Evolutionary conservation across 1,284 basidiomycete genomes (phyloP).

Genomic region (Ustilago tritici): DNA sequence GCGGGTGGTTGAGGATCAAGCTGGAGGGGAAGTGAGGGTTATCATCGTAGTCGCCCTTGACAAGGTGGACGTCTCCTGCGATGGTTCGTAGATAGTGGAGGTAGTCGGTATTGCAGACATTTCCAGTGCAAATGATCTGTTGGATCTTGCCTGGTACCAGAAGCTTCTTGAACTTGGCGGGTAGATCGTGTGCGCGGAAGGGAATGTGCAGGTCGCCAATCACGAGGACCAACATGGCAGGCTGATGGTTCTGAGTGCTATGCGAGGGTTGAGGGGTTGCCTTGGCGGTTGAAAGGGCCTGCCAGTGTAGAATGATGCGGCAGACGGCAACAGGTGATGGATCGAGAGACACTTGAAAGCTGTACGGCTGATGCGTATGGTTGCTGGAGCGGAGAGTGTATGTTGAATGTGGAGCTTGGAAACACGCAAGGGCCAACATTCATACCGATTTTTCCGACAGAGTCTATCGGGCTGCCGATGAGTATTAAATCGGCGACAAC

Average conservation of each 20-base stretch:
- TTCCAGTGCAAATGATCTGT: conserved; percentile 97
- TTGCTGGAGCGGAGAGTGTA: neutral
- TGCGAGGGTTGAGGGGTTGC: too few relatives aligned
- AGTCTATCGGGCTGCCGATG: neutral
- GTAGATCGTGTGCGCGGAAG: conserved; percentile 81
- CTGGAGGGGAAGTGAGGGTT: conserved; percentile 83
- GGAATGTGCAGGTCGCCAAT: conserved; percentile 68
- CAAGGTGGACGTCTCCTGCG: conserved; percentile 91
- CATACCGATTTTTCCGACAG: neutral
- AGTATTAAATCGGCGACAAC: neutral
- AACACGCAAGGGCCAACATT: conserved; percentile 22
- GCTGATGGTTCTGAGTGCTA: neutral
- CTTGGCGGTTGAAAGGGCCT: too few relatives aligned
- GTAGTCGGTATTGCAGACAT: conserved; percentile 96
- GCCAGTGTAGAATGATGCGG: neutral
- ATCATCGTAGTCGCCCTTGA: conserved; percentile 95
- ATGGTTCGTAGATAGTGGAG: conserved; percentile 97
- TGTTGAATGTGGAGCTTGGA: conserved; percentile 12
- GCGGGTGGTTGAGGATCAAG: conserved; percentile 82
- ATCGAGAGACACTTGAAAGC: neutral
- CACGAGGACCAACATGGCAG: conserved; percentile 62
- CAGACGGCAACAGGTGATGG: neutral
- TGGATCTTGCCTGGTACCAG: conserved; percentile 95
- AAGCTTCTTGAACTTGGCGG: conserved; percentile 95
- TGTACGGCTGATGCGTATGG: neutral